Percentiles rank a stretch among this genome's conserved stretches.
phyloP scores from a whole-genome alignment of 768 basidiomycete genomes.

The Tephrocybe sp. region DNA sequence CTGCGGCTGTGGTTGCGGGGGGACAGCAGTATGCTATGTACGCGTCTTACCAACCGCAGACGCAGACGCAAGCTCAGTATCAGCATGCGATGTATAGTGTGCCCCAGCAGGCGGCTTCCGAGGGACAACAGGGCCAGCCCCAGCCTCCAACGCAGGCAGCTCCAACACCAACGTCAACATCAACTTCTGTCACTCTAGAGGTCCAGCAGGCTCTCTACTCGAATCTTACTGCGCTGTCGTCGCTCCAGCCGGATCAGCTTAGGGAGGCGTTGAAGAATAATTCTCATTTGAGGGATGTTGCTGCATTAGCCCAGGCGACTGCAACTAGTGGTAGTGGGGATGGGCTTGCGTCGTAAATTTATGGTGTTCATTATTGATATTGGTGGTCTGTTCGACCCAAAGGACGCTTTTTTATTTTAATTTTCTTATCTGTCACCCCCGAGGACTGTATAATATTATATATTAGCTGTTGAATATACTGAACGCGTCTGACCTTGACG shows the following conservation, averaged over 20 bases:
- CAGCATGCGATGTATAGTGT: slow-evolving; percentile 24
- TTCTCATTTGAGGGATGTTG: slow-evolving; percentile 33
- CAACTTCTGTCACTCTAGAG: slow-evolving; percentile 1
- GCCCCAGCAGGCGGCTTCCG: slow-evolving; percentile 33
- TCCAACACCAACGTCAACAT: not conserved
- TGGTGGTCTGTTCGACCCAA: too few relatives aligned
- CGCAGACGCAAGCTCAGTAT: slow-evolving; percentile 17
- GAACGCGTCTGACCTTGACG: not conserved
- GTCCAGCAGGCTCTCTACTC: slow-evolving; percentile 15
- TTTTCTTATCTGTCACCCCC: not conserved
- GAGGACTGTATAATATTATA: too few relatives aligned
- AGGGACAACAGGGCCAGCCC: slow-evolving; percentile 16
- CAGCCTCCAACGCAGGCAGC: slow-evolving; percentile 1
- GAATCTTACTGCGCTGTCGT: slow-evolving; percentile 29
- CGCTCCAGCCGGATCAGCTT: slow-evolving; percentile 34
- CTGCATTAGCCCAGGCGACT: slow-evolving; percentile 31
- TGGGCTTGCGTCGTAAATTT: slow-evolving; percentile 10
- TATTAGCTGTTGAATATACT: not conserved
- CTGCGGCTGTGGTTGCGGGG: not conserved
- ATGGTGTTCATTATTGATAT: too few relatives aligned
- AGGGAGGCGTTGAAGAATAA: slow-evolving; percentile 34
- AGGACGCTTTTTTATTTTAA: not conserved
- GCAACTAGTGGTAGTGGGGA: slow-evolving; percentile 24
- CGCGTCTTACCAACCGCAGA: slow-evolving; percentile 18
- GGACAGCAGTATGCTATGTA: slow-evolving; percentile 25